Conservation (phyloP, 768 basidiomycete genomes). For the Leucogyrophana mollusca region DNA sequence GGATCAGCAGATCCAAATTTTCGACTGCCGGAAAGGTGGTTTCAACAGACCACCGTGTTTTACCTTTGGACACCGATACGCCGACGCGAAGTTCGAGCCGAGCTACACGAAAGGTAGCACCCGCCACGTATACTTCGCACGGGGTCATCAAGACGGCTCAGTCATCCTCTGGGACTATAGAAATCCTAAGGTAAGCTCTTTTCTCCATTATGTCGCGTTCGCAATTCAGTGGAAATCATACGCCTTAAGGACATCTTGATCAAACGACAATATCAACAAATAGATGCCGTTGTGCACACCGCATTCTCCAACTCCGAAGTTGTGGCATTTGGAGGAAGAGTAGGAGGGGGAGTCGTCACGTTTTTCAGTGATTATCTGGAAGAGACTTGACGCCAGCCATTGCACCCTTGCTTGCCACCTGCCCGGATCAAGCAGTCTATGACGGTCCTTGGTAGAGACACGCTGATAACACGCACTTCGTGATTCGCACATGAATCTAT, state of each 20-base stretch:
- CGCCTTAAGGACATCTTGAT: slow-evolving; percentile 34
- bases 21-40: slow-evolving; percentile 39
- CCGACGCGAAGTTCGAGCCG: slow-evolving; percentile 18
- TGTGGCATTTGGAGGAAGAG: slow-evolving; percentile 38
- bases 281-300: slow-evolving; percentile 38
- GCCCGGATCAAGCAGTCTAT: too few species aligned
- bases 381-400: neutral
- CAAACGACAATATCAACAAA: slow-evolving; percentile 28
- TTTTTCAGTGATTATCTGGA: slow-evolving; percentile 34
- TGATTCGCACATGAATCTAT: too few species aligned
- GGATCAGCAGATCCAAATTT: slow-evolving; percentile 48
- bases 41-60: slow-evolving; percentile 41
- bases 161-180: slow-evolving; percentile 52
- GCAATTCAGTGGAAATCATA: slow-evolving; percentile 18
- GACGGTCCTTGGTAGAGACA: too few species aligned
- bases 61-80: slow-evolving; percentile 42
- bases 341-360: slow-evolving; percentile 37
- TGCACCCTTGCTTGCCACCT: neutral
- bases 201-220: slow-evolving; percentile 8
- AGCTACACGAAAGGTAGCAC: slow-evolving; percentile 39
- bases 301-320: slow-evolving; percentile 38
- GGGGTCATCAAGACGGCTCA: slow-evolving; percentile 43
- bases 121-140: slow-evolving; percentile 41
- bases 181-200: slow-evolving; percentile 38
- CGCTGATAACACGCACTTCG: too few species aligned